Conservation (phyloP, 768 basidiomycete genomes). For the Ephemerocybe angulata region DNA sequence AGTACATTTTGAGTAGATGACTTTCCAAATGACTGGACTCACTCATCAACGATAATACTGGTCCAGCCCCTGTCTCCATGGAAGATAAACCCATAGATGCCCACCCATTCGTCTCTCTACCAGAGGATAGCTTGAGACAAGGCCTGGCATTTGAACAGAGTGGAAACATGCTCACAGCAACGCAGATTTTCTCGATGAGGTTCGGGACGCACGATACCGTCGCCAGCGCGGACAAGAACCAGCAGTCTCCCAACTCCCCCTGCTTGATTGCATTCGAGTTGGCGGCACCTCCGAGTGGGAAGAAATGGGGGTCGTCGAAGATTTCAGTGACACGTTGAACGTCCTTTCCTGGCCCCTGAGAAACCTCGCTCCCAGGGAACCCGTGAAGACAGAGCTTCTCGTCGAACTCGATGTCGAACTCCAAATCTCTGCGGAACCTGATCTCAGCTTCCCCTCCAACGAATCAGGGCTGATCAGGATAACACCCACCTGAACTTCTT, state of each 20-base stretch:
- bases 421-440: constrained; percentile 39
- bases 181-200: constrained; percentile 49
- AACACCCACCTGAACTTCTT: constrained; percentile 40
- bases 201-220: constrained; percentile 42
- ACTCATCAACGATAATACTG: constrained; percentile 58
- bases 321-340: constrained; percentile 45
- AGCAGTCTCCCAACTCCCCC: constrained; percentile 49
- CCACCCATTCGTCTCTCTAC: constrained; percentile 49
- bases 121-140: background rate
- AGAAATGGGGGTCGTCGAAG: constrained; percentile 49
- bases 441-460: background rate
- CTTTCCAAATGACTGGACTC: constrained; percentile 11
- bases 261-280: constrained; percentile 45
- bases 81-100: constrained; percentile 59
- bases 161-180: constrained; percentile 27
- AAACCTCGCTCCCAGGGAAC: constrained; percentile 11
- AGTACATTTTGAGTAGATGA: background rate
- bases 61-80: constrained; percentile 51
- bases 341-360: constrained; percentile 27
- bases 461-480: background rate
- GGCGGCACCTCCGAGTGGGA: constrained; percentile 35
- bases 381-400: constrained; percentile 37
- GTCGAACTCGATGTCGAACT: constrained; percentile 56
- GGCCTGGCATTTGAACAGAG: background rate
- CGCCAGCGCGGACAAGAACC: constrained; percentile 50